Evolutionary conservation across 2,329 filamentous ascomycete species (phyloP).

Genomic region (Hirsutella thompsonii): DNA sequence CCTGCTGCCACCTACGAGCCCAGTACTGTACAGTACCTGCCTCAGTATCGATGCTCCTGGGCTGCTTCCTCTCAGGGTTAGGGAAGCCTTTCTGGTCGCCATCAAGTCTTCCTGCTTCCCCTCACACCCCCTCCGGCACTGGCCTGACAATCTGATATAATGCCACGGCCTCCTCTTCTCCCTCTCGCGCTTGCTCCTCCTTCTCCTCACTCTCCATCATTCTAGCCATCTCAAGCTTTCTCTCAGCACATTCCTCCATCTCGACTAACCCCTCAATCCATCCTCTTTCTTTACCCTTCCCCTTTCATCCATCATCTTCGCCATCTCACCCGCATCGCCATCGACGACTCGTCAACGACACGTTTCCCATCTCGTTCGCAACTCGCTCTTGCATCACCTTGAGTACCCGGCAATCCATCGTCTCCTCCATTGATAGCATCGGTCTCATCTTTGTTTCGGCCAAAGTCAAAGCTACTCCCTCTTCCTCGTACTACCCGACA

Average conservation of each 20-base stretch:
- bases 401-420: background rate
- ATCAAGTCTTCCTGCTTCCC: background rate
- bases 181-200: background rate
- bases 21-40: too few species aligned
- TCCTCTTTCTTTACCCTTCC: background rate
- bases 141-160: slow-evolving; percentile 12
- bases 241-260: background rate
- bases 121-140: slow-evolving; percentile 6
- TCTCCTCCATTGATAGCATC: background rate
- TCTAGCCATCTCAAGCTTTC: background rate
- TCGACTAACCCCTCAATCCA: background rate
- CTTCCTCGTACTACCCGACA: background rate
- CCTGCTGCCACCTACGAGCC: too few species aligned
- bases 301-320: background rate
- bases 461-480: too few species aligned
- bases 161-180: slow-evolving; percentile 6
- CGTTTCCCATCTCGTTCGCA: background rate
- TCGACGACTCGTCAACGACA: background rate
- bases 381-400: background rate
- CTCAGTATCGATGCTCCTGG: too few species aligned
- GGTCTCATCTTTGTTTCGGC: background rate
- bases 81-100: too few species aligned
- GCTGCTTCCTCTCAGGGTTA: too few species aligned
- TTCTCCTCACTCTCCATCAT: background rate
- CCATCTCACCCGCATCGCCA: background rate